A percentile compares a stretch with the other conserved stretches of the same genome.
These are phyloP conservation scores for Jackrogersella minutella DNA, from an alignment of 495 filamentous ascomycete genomes.

Conservation along the genomic window DNA sequence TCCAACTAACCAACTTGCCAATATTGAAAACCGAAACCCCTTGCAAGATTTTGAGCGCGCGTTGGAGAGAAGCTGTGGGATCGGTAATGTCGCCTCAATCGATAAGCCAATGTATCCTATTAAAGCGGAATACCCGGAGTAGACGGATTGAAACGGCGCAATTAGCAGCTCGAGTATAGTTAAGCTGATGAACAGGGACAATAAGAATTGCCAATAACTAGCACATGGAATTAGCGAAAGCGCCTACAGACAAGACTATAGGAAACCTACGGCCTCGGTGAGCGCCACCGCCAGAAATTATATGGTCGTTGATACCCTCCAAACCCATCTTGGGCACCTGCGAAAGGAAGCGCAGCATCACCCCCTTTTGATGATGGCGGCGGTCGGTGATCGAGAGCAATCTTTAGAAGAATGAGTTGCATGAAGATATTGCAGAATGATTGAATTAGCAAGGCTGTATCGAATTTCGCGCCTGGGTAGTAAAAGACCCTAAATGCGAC, in stretches of 20 bases:
- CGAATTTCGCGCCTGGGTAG: constrained; percentile 89
- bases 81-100: constrained; percentile 86
- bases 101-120: constrained; percentile 87
- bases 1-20: constrained; percentile 87
- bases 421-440: constrained; percentile 86
- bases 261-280: constrained; percentile 72
- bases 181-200: constrained; percentile 71
- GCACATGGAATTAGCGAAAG: constrained; percentile 15
- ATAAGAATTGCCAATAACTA: constrained; percentile 89
- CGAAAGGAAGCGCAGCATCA: constrained; percentile 62
- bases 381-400: constrained; percentile 90
- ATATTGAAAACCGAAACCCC: constrained; percentile 86
- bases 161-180: constrained; percentile 76
- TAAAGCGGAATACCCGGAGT: constrained; percentile 70
- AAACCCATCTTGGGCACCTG: constrained; percentile 61
- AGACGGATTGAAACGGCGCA: constrained; percentile 64
- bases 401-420: constrained; percentile 84
- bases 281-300: constrained; percentile 94
- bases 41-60: constrained; percentile 79
- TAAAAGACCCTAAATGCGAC: constrained; percentile 76
- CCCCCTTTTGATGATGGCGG: constrained; percentile 63
- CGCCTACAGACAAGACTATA: not conserved
- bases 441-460: constrained; percentile 80
- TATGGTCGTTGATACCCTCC: constrained; percentile 71
- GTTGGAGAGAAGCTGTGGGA: constrained; percentile 90